Conservation (phyloP, 345 rosid species). For the Brassica carinata region DNA sequence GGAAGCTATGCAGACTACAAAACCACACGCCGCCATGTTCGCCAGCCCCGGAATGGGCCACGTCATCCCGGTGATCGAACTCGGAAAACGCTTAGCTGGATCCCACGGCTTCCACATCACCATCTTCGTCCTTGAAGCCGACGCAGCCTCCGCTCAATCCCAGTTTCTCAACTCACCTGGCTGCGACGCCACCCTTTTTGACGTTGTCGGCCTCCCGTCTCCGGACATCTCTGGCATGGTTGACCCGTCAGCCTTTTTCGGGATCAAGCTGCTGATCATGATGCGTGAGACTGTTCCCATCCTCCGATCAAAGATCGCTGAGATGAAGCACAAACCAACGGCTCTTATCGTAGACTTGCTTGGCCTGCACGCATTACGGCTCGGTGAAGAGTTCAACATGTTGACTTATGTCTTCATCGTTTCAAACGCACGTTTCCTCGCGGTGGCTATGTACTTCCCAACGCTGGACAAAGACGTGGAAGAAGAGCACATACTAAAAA, state of each 20-base stretch:
- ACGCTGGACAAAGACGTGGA: constrained; percentile 22
- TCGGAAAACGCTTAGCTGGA: constrained; percentile 37
- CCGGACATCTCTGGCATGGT: constrained; percentile 45
- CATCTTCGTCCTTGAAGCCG: constrained; percentile 35
- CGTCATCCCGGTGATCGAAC: constrained; percentile 37
- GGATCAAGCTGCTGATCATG: constrained; percentile 34
- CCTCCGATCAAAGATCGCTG: constrained; percentile 43
- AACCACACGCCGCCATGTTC: constrained; percentile 30
- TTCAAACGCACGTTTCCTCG: constrained; percentile 53
- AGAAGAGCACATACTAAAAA: constrained; percentile 34
- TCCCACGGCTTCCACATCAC: constrained; percentile 35
- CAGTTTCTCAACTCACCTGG: constrained; percentile 30
- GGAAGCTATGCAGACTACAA: constrained; percentile 23
- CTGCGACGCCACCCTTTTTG: constrained; percentile 15
- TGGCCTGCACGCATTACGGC: constrained; percentile 46
- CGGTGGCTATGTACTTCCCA: constrained; percentile 38
- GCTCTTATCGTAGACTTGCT: constrained; percentile 54
- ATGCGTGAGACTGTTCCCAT: constrained; percentile 48
- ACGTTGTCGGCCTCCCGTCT: constrained; percentile 45
- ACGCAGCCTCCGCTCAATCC: constrained; percentile 42
- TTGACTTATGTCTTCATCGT: constrained; percentile 47
- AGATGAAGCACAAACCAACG: constrained; percentile 44
- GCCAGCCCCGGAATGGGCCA: constrained; percentile 46
- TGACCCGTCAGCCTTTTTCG: constrained; percentile 31
- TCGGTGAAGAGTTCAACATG: constrained; percentile 55